Evolutionary conservation across 257 asterid genomes (phyloP), one percentile per base, ranked within the genome.

Genomic region (Anisodus tanguticus): DNA sequence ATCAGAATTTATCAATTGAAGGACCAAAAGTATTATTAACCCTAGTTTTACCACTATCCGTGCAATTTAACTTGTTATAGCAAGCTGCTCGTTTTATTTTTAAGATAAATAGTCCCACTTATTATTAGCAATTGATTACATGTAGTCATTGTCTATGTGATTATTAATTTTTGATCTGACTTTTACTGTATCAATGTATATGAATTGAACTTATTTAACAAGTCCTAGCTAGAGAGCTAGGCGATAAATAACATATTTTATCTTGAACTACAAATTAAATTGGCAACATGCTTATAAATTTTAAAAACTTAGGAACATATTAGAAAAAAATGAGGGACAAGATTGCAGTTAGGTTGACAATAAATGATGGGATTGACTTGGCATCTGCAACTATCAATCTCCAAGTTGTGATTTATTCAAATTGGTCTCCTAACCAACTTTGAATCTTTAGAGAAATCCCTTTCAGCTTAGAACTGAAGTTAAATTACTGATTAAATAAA

Each of bases 271-370:
- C 64, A 58, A 58, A 41, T n/a, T 72, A 72, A 47, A 72, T 47
- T 72, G 60, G 43, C 43, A 19, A 49, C 15, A 74, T 72, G 59
- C 4, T 22, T 11, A 74, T 53, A 74, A 47, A 47, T 51, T 74
- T 49, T 12, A 74, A 16, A 22, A 49, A 49, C 41, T 6, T 22
- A 72, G 41, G 16, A n/a, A 51, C 41, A 19, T 9, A 17, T 47
- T 19, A 76, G 58, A 12, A 6, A 74, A 7, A 76, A 76, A 76
- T 12, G 62, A 74, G 62, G 59, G 81, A 49, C 22, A 49, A 49
- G 81, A 19, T 49, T 74, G 81, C 41, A 74, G 81, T 74, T 74
- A 74, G 81, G 81, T 22, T 74, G 81, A 74, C 81, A 74, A 49
- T 49, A 49, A 72, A 26, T 49, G 19, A 74, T 74, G 81, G 80